Evolutionary conservation across 139 green algal species (phyloP).

Genomic region (Chlamydomonas asymmetrica): DNA sequence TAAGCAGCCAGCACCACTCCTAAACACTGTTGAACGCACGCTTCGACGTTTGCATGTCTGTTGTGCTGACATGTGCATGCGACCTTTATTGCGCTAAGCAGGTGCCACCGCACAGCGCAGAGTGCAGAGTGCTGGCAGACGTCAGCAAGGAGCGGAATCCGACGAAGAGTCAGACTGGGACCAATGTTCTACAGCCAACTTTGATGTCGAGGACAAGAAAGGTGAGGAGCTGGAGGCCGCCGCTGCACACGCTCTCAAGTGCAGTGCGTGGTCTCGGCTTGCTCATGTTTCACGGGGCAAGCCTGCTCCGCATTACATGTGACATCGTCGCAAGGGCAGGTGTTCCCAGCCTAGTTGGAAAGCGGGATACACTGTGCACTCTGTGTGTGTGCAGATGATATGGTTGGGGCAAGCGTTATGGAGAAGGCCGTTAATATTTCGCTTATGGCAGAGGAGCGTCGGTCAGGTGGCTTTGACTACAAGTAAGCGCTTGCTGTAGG

Average conservation of each 20-base stretch:
- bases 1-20: background rate
- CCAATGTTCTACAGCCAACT: constrained; percentile 36
- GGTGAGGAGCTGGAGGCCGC: background rate
- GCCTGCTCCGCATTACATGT: too few species aligned
- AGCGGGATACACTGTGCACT: background rate
- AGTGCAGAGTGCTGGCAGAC: background rate
- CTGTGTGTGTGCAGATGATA: background rate
- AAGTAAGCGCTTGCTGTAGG: too few species aligned
- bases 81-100: background rate
- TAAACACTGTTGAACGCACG: background rate
- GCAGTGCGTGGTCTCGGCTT: too few species aligned
- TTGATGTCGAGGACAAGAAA: constrained; percentile 22
- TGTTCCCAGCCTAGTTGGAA: too few species aligned
- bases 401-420: constrained; percentile 36
- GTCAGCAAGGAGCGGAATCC: constrained; percentile 22
- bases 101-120: background rate
- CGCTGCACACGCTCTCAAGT: background rate
- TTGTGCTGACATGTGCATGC: background rate
- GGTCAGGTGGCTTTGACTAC: too few species aligned
- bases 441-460: constrained; percentile 26
- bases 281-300: too few species aligned
- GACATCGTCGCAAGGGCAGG: too few species aligned
- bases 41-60: background rate
- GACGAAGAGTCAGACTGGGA: constrained; percentile 45
- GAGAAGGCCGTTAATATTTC: constrained; percentile 50